phyloP scores from a whole-genome alignment of 331 rosid species.

The Dryas integrifolia region DNA sequence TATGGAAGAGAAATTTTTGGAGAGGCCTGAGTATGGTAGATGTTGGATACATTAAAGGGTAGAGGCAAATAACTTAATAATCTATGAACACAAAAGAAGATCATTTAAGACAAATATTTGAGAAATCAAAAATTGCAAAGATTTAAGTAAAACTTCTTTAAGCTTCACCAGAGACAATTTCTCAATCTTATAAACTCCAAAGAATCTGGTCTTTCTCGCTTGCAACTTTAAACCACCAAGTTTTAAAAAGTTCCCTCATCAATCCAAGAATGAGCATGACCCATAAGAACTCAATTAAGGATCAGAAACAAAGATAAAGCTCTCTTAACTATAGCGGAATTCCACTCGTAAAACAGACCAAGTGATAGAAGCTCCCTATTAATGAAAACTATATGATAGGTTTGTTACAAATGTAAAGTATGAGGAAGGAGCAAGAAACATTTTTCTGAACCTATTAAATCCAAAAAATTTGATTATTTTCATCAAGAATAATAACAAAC shows the following conservation, averaged over 20 bases:
- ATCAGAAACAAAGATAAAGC: background rate
- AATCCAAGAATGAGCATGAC: background rate
- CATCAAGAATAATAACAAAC: slow-evolving; percentile 6
- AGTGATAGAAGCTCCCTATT: background rate
- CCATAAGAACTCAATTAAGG: background rate
- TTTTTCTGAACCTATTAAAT: background rate
- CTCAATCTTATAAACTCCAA: background rate
- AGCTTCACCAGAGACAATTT: background rate
- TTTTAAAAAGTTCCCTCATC: background rate
- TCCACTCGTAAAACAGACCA: background rate
- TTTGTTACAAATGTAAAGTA: background rate
- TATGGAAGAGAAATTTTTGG: background rate
- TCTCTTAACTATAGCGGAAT: background rate
- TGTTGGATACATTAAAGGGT: background rate
- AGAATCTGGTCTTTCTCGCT: slow-evolving; percentile 5
- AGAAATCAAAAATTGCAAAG: background rate
- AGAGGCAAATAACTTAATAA: background rate
- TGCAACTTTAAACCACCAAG: background rate
- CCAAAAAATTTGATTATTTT: background rate
- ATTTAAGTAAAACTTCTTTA: background rate
- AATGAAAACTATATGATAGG: background rate
- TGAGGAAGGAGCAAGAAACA: background rate
- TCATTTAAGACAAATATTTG: background rate
- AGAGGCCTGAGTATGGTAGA: background rate
- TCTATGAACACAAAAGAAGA: background rate